These are phyloP conservation scores for Chlamydomonas sp. DNA, from an alignment of 139 green algal genomes.

Conservation along the genomic window DNA sequence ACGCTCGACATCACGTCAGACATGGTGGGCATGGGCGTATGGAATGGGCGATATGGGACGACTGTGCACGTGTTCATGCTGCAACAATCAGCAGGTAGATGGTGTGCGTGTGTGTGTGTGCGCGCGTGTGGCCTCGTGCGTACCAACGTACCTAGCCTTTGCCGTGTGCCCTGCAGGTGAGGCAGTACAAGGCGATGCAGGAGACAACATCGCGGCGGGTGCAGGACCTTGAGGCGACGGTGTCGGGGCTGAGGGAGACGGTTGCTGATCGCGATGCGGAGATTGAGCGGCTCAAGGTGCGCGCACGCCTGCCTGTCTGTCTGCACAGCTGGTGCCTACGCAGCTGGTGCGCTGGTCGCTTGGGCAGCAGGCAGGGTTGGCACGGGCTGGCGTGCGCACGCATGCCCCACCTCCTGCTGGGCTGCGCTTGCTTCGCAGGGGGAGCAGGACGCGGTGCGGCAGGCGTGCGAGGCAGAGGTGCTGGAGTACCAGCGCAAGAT, in stretches of 20 bases:
- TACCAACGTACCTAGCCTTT: not conserved
- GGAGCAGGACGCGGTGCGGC: slow-evolving; percentile 28
- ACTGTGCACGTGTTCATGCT: no score
- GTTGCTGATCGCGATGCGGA: slow-evolving; percentile 23
- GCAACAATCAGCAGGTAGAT: no score
- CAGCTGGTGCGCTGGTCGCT: slow-evolving; percentile 7
- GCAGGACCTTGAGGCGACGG: slow-evolving; percentile 27
- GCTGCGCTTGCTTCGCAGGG: slow-evolving; percentile 13
- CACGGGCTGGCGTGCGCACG: no score
- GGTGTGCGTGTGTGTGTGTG: no score
- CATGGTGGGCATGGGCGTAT: slow-evolving; percentile 23
- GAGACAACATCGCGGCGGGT: slow-evolving; percentile 37
- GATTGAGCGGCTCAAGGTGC: no score
- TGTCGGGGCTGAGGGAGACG: slow-evolving; percentile 12
- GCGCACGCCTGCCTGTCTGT: no score
- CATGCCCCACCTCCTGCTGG: no score
- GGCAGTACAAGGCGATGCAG: slow-evolving; percentile 51
- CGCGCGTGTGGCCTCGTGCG: not conserved
- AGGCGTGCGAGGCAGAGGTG: slow-evolving; percentile 36
- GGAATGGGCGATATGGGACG: no score
- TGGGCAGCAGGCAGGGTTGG: no score
- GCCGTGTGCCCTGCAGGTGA: not conserved
- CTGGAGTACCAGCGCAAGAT: slow-evolving; percentile 35
- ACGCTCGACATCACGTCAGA: slow-evolving; percentile 47
- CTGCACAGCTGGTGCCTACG: no score